Conservation (phyloP, 139 green algal species). For the Picochlorum sp. region DNA sequence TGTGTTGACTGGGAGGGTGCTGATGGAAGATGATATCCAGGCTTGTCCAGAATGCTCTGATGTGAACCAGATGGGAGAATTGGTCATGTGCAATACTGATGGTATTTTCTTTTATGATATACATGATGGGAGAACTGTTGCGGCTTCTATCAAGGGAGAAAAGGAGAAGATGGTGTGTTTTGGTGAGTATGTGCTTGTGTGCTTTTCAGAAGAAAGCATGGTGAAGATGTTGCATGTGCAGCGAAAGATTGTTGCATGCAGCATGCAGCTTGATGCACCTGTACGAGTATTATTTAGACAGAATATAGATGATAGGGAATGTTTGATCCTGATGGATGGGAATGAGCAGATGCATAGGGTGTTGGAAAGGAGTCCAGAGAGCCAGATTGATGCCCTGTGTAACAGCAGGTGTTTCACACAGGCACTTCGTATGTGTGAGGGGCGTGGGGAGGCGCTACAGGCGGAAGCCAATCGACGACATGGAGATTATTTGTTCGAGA, state of each 20-base stretch:
- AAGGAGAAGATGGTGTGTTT: slow-evolving; percentile 50
- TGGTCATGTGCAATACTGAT: slow-evolving; percentile 51
- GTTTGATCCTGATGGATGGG: slow-evolving; percentile 2
- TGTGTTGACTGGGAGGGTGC: slow-evolving; percentile 12
- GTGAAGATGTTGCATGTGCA: slow-evolving; percentile 10
- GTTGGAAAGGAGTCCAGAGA: slow-evolving; percentile 28
- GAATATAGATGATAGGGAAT: slow-evolving; percentile 6
- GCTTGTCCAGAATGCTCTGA: slow-evolving; percentile 11
- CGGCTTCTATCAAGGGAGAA: slow-evolving; percentile 1
- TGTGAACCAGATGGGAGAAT: slow-evolving; percentile 19
- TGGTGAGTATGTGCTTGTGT: slow-evolving; percentile 50
- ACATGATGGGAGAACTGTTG: slow-evolving; percentile 15
- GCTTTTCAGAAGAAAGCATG: slow-evolving; percentile 12
- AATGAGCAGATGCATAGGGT: slow-evolving; percentile 26
- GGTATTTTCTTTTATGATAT: slow-evolving; percentile 70
- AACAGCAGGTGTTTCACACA: slow-evolving; percentile 57
- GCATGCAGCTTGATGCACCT: background rate
- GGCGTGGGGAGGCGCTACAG: slow-evolving; percentile 24
- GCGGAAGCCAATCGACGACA: slow-evolving; percentile 55
- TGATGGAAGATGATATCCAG: slow-evolving; percentile 44
- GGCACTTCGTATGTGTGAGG: slow-evolving; percentile 57
- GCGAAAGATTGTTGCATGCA: slow-evolving; percentile 5
- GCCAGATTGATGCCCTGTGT: slow-evolving; percentile 63
- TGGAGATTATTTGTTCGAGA: slow-evolving; percentile 75
- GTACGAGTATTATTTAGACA: background rate